Evolutionary conservation across 1,284 basidiomycete genomes (phyloP), one percentile per base, ranked within the genome.

Genomic region (Trichosporon sp.): DNA sequence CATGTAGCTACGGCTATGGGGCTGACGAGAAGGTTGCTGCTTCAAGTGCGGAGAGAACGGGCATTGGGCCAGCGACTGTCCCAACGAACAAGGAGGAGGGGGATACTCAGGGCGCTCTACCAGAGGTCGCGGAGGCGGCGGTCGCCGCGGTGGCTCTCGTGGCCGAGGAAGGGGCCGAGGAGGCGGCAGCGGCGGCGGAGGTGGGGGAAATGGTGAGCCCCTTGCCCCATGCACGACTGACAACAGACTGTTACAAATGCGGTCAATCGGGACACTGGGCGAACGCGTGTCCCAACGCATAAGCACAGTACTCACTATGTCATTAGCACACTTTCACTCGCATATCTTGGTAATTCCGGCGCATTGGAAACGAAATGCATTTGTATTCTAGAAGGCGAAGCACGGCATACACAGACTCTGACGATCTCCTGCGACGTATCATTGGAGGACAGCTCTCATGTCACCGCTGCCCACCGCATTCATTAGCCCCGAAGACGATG

Each of bases 201-300:
- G 65, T 15, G 65, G 62, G 56, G 66, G 62, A 6, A 47, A 62
- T 23, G 70, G 74, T 72, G 47, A 51, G 70, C 65, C 27, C 11
- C 29, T 12, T 56, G 18, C 13, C 42, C 27, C 13, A 9, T 56
- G 3, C 8, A 29, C 27, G 11, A 65, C 38, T 64, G 29, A 71
- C 66, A 51, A 27, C 71, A 72, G 74, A 73, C 34, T 80, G 74
- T 71, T 78, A 70, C 73, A 76, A 83, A 68, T 85, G 85, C 71
- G 77, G 78, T 29, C 72, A 80, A 68, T 64, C 70, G 3, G 85
- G 84, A 21, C 84, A 86, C 71, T 86, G 85, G 85, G 76, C 81
- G 12, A 80, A 71, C 64, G 75, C 74, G 9, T 84, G 82, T 73
- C 80, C 80, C 9, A 73, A 74, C 35, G 71, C 27, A 60, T 60